Evolutionary conservation across 2,329 filamentous ascomycete species (phyloP).

Genomic region (Aureobasidium leucospermi): DNA sequence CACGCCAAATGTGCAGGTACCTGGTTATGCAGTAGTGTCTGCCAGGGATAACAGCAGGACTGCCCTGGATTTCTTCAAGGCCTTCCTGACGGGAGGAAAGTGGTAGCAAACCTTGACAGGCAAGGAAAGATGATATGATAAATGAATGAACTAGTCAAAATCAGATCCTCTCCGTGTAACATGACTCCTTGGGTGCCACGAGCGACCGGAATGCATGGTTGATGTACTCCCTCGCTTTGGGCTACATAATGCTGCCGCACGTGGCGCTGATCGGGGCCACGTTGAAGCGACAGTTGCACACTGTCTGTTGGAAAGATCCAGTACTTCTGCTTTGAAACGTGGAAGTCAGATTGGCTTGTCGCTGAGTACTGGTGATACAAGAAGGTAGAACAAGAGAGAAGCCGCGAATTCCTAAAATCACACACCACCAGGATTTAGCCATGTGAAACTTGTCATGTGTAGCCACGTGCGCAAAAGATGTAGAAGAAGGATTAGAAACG

Average conservation of each 20-base stretch:
- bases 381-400: no score
- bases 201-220: conserved; percentile 2
- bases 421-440: no score
- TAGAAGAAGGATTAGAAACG: background rate
- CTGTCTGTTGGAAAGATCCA: conserved; percentile 2
- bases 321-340: background rate
- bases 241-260: background rate
- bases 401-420: no score
- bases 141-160: conserved; percentile 5
- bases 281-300: conserved; percentile 7
- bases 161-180: background rate
- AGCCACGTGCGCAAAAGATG: no score
- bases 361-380: background rate
- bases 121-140: conserved; percentile 9
- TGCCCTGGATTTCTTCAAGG: background rate
- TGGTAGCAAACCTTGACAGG: conserved; percentile 2
- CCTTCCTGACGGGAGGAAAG: background rate
- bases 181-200: background rate
- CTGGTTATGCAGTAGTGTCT: conserved; percentile 9
- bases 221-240: background rate
- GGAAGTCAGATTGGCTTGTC: background rate
- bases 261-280: conserved; percentile 9
- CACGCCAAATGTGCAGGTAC: background rate
- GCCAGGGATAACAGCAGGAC: conserved; percentile 8
- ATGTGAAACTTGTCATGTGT: background rate